Conservation (phyloP, 805 yeast species). For the Metschnikowia colocasiae region DNA sequence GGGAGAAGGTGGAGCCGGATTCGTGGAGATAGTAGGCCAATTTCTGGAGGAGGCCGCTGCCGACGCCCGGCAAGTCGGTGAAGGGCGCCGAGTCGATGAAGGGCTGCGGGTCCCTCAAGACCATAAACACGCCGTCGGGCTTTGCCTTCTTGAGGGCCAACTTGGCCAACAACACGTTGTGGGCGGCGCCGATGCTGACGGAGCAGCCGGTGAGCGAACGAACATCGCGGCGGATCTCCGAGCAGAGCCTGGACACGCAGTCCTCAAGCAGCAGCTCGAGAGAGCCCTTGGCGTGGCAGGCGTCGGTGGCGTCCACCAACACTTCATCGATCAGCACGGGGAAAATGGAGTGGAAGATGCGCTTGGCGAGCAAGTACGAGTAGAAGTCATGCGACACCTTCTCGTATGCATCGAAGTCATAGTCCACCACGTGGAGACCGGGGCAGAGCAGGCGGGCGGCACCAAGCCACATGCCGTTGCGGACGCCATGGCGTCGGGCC, state of each 20-base stretch:
- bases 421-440: constrained; percentile 55
- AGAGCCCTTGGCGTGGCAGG: constrained; percentile 13
- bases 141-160: constrained; percentile 71
- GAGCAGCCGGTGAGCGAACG: constrained; percentile 50
- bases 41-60: constrained; percentile 47
- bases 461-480: constrained; percentile 88
- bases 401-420: constrained; percentile 75
- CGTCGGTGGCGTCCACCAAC: constrained; percentile 56
- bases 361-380: constrained; percentile 45
- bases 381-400: constrained; percentile 61
- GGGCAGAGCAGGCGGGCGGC: constrained; percentile 67
- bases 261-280: neutral
- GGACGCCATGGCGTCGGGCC: constrained; percentile 74
- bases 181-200: constrained; percentile 77
- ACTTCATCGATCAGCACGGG: constrained; percentile 96
- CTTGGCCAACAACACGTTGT: constrained; percentile 73
- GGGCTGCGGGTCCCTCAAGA: constrained; percentile 27
- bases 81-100: constrained; percentile 37
- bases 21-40: constrained; percentile 33
- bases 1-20: constrained; percentile 13
- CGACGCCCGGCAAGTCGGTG: constrained; percentile 60
- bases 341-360: constrained; percentile 47
- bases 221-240: constrained; percentile 40
- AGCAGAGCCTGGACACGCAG: constrained; percentile 21
- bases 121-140: constrained; percentile 61